Base-by-base conservation (phyloP, 352 stramenopile species). In the Phytophthora niederhauseri region DNA sequence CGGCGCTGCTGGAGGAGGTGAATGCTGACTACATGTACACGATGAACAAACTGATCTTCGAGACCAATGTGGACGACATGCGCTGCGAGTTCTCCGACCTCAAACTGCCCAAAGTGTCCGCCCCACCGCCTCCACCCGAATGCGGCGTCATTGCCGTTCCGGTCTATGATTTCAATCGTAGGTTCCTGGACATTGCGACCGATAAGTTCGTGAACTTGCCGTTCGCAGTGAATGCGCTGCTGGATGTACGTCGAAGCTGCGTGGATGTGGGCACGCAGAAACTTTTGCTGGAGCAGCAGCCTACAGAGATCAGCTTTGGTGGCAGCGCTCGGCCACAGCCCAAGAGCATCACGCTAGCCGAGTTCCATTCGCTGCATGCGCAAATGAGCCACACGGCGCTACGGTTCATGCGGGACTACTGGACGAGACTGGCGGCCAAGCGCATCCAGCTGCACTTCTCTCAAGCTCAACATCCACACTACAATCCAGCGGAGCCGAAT, bases 41-140 rank as follows among this genome's bases (percentile, higher is more conserved):
- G 22, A 98, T 98, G 92, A 99, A 99, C 87, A 85, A 91, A 31
- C 70, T 99, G 17, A 84, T 98, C 6, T 93, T 98, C 20, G 85
- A 93, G 48, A 85, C 84, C 7, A 94, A 89, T 22, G 54, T 84
- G n/a, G 64, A 80, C 34, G 86, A 95, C 43, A 48, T 92, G n/a
- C 58, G 70, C 22, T 31, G 26, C n/a, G 86, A 92, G 45, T 91
- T 93, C 52, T 68, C 71, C 0, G 78, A 89, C 34, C 64, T 95
- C 3, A 72, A 63, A 30, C 56, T 94, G 6, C 81, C 84, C 1
- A 50, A 76, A 46, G 48, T 60, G 58, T 28, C 59, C 2, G 52
- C 67, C 2, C 36, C 34, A 0, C 68, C 57, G 8, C 65, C 80
- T 11, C 62, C 85, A 43, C 81, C 77, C 4, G 58, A 79, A 52